Base-by-base conservation (phyloP, 2,329 filamentous ascomycete species). In the Fusarium coicis region DNA sequence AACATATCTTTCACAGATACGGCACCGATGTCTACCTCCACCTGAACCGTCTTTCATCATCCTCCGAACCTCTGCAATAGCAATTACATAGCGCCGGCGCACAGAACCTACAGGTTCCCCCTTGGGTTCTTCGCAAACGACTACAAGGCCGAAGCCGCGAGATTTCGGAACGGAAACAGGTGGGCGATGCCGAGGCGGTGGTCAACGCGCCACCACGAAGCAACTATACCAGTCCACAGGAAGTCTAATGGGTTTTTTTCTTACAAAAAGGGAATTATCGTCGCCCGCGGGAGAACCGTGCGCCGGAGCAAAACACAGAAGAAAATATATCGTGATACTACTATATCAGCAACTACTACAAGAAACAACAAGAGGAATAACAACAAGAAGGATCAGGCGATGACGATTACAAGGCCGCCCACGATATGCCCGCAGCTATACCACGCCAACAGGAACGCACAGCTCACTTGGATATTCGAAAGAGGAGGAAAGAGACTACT, bases 1-100 rank as follows among this genome's bases (percentile, higher is more conserved):
- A 64, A 76, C 66, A 32, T 43, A 43, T 58, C 39, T 46, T 32
- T 77, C 46, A 19, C 62, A 97, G 96, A 66, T 99, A 99, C 83
- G 96, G 96, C 74, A 99, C 96, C 56, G 96, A 99, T 81, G 96
- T 98, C 58, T 99, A 99, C 84, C 93, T 99, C 53, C 96, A 99
- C 83, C 90, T 99, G 56, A 99, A 99, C 85, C 91, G 96, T 63
- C 89, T 99, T 32, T 97, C 95, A 47, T 97, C 94, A 75, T 97
- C 94, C 42, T 98, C 95, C 32, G 96, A 99, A 83, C 96, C 96
- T 74, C 87, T 99, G 57, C 96, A 98, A 93, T 98, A 96, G 89
- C 88, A 91, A 90, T 89, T 90, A 95, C 84, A 89, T 78, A 78
- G 81, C 79, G 79, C 83, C 79, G 77, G 78, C 68, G 77, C 80